These are phyloP conservation scores for Nephelium lappaceum DNA, from an alignment of 345 rosid genomes.

Conservation along the genomic window DNA sequence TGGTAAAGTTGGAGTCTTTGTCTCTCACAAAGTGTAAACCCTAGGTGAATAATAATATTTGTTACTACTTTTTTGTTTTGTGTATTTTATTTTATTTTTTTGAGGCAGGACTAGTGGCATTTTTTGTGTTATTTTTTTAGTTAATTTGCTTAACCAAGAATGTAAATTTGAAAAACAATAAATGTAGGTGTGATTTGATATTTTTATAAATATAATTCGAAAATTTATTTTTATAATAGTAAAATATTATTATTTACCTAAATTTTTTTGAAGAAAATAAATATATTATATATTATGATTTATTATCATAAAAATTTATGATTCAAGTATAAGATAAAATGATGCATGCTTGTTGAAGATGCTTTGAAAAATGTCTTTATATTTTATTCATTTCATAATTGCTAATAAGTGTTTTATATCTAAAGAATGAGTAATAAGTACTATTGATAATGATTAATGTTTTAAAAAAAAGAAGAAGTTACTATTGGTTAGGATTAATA, in stretches of 20 bases:
- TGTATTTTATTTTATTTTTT: too few relatives aligned
- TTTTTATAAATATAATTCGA: too few relatives aligned
- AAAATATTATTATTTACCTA: too few relatives aligned
- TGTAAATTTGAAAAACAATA: too few relatives aligned
- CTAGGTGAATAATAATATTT: not conserved
- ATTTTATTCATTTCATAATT: not conserved
- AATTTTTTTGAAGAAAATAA: too few relatives aligned
- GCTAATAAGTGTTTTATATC: not conserved
- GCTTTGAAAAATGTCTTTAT: not conserved
- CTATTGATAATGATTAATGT: not conserved
- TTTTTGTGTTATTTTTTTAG: not conserved
- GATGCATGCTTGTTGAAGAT: not conserved
- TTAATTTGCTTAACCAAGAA: too few relatives aligned
- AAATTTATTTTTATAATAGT: too few relatives aligned
- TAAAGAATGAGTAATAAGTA: not conserved
- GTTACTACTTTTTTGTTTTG: not conserved
- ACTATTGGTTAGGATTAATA: too few relatives aligned
- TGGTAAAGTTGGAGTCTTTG: slow-evolving; percentile 2
- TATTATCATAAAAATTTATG: not conserved
- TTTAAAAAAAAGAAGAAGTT: not conserved
- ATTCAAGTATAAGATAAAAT: not conserved
- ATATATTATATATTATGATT: not conserved
- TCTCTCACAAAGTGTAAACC: not conserved
- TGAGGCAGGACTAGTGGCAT: too few relatives aligned
- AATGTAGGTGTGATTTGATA: too few relatives aligned